These are phyloP conservation scores for Aureobasidium pullulans DNA, from an alignment of 2,329 filamentous ascomycete genomes.

Conservation along the genomic window DNA sequence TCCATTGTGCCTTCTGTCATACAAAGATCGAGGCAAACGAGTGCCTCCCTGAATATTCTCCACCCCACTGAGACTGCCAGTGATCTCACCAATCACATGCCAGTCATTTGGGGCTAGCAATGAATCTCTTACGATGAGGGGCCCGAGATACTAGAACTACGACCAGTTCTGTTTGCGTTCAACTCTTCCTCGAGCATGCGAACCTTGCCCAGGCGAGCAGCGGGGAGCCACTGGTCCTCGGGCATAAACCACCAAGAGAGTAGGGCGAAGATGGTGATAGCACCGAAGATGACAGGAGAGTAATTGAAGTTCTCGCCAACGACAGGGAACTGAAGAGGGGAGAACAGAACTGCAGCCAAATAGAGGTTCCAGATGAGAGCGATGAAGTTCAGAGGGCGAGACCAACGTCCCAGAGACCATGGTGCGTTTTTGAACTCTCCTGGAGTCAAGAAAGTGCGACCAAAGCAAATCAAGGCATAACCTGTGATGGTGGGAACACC, in stretches of 20 bases:
- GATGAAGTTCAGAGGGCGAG: conserved; percentile 29
- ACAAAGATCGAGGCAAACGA: neutral
- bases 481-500: conserved; percentile 35
- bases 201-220: conserved; percentile 26
- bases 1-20: neutral
- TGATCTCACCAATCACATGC: neutral
- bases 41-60: neutral
- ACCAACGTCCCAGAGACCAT: conserved; percentile 32
- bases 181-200: conserved; percentile 23
- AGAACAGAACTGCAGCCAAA: conserved; percentile 32
- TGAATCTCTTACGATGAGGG: neutral
- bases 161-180: conserved; percentile 11
- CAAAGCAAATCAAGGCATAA: conserved; percentile 39
- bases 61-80: neutral
- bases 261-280: conserved; percentile 32
- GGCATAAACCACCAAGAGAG: conserved; percentile 30
- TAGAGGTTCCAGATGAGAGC: conserved; percentile 33
- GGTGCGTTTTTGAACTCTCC: conserved; percentile 28
- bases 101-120: neutral
- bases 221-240: conserved; percentile 31
- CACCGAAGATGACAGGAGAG: conserved; percentile 32
- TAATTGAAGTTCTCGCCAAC: conserved; percentile 29
- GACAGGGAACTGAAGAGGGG: conserved; percentile 31
- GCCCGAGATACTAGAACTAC: conserved; percentile 9
- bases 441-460: conserved; percentile 31